Percentiles rank a stretch among this genome's conserved stretches.
These are phyloP conservation scores for Aspergillus piperis DNA, from an alignment of 2,329 filamentous ascomycete species.

Conservation along the genomic window DNA sequence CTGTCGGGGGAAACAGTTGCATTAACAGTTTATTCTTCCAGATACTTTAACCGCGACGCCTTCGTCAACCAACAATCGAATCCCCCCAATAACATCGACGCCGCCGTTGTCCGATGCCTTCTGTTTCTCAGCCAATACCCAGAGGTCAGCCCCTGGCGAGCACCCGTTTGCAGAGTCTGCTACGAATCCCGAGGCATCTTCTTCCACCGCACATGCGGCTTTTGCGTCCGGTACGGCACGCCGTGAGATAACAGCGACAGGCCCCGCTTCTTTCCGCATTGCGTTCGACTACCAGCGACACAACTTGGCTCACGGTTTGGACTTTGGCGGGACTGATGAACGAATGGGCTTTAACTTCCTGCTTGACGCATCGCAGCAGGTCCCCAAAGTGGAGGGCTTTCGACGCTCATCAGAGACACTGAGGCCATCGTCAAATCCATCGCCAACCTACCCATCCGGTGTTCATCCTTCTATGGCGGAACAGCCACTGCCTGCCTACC, in stretches of 20 bases:
- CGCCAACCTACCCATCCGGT: slow-evolving; percentile 28
- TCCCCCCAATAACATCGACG: slow-evolving; percentile 22
- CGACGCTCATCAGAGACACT: slow-evolving; percentile 30
- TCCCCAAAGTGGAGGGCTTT: slow-evolving; percentile 54
- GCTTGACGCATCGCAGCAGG: slow-evolving; percentile 61
- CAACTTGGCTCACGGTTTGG: slow-evolving; percentile 55
- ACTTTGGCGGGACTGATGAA: slow-evolving; percentile 59
- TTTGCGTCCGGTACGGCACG: slow-evolving; percentile 22
- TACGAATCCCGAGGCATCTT: slow-evolving; percentile 32
- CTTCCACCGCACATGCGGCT: slow-evolving; percentile 28
- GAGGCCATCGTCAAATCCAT: slow-evolving; percentile 24
- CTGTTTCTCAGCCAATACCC: slow-evolving; percentile 23
- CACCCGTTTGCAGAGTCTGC: slow-evolving; percentile 32
- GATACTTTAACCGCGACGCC: slow-evolving; percentile 19
- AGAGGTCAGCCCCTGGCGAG: slow-evolving; percentile 24
- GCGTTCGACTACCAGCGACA: slow-evolving; percentile 48
- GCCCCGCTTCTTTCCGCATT: slow-evolving; percentile 37
- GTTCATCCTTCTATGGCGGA: slow-evolving; percentile 27
- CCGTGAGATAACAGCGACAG: slow-evolving; percentile 26
- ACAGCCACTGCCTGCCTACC: slow-evolving; percentile 34
- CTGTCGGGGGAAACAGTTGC: background rate
- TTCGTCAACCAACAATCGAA: slow-evolving; percentile 18
- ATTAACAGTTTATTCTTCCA: background rate
- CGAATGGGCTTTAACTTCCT: slow-evolving; percentile 73
- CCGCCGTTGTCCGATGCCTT: slow-evolving; percentile 32